These are phyloP conservation scores for Parsonsia alboflavescens DNA, from an alignment of 257 asterid species.

Conservation along the genomic window DNA sequence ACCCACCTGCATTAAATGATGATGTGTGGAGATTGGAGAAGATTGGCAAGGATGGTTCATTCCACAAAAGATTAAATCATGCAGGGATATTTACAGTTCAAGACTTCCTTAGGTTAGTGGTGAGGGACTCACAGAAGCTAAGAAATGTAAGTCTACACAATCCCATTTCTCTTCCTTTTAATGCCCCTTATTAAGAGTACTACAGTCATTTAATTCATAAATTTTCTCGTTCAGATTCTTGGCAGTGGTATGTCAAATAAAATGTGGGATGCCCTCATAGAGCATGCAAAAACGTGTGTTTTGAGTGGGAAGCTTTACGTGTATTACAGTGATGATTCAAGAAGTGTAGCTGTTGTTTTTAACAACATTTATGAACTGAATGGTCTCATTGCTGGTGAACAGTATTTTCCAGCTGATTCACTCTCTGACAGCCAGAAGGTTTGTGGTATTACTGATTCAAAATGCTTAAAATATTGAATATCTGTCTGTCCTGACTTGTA, in stretches of 20 bases:
- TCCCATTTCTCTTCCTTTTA: background rate
- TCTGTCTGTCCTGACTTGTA: background rate
- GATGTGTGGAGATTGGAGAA: constrained; percentile 99
- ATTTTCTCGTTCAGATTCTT: constrained; percentile 53
- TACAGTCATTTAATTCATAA: constrained; percentile 1
- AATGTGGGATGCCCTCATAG: constrained; percentile 98
- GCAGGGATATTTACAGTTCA: constrained; percentile 80
- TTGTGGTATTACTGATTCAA: constrained; percentile 14
- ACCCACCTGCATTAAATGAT: constrained; percentile 88
- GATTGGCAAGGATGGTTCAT: constrained; percentile 98
- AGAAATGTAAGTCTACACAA: constrained; percentile 51
- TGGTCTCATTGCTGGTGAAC: constrained; percentile 81
- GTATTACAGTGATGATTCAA: constrained; percentile 75
- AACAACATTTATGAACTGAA: constrained; percentile 87
- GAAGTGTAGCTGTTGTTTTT: constrained; percentile 76
- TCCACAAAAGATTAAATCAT: constrained; percentile 83
- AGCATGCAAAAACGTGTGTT: constrained; percentile 91
- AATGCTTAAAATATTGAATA: background rate
- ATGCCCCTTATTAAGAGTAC: background rate
- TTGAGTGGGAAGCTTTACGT: constrained; percentile 90
- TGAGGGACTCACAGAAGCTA: constrained; percentile 81
- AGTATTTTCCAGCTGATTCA: constrained; percentile 74
- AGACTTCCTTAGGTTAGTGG: constrained; percentile 89
- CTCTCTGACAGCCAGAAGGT: constrained; percentile 98
- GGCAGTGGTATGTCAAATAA: constrained; percentile 99